Percentiles rank a stretch among this genome's conserved stretches.
phyloP scores from a whole-genome alignment of 306 rosid species.

The Sechiopsis laciniata region DNA sequence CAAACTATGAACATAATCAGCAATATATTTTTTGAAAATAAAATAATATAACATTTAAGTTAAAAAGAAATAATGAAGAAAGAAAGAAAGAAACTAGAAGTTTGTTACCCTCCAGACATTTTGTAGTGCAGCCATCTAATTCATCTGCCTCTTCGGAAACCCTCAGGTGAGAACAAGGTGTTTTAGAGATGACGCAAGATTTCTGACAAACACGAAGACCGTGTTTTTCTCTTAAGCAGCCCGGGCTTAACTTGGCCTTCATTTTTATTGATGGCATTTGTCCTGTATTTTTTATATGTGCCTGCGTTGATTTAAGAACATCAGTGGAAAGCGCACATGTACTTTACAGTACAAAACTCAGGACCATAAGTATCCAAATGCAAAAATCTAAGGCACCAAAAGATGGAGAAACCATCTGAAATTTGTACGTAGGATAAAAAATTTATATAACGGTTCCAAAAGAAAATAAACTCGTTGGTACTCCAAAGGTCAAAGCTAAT shows the following conservation, averaged over 20 bases:
- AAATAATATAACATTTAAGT: conserved; percentile 1
- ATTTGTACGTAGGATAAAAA: not conserved
- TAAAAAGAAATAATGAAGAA: conserved; percentile 3
- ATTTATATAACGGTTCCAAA: not conserved
- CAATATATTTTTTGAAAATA: not conserved
- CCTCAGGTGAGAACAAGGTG: conserved; percentile 43
- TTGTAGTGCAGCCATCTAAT: conserved; percentile 40
- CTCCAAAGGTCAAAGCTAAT: not conserved
- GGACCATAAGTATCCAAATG: conserved; percentile 26
- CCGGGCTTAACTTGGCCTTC: conserved; percentile 72
- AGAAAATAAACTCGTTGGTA: not conserved
- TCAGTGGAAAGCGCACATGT: conserved; percentile 35
- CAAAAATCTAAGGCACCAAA: not conserved
- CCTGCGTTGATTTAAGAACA: conserved; percentile 43
- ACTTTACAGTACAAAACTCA: conserved; percentile 37
- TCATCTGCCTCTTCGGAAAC: conserved; percentile 45
- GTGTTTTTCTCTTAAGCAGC: conserved; percentile 66
- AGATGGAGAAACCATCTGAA: not conserved
- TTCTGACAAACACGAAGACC: conserved; percentile 70
- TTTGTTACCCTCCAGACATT: conserved; percentile 56
- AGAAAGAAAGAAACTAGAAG: not conserved
- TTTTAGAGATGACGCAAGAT: conserved; percentile 70
- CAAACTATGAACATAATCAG: not conserved
- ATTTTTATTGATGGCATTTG: conserved; percentile 97
- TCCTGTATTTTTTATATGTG: conserved; percentile 41